phyloP scores from a whole-genome alignment of 768 basidiomycete species.

The Suillus ampliporus region DNA sequence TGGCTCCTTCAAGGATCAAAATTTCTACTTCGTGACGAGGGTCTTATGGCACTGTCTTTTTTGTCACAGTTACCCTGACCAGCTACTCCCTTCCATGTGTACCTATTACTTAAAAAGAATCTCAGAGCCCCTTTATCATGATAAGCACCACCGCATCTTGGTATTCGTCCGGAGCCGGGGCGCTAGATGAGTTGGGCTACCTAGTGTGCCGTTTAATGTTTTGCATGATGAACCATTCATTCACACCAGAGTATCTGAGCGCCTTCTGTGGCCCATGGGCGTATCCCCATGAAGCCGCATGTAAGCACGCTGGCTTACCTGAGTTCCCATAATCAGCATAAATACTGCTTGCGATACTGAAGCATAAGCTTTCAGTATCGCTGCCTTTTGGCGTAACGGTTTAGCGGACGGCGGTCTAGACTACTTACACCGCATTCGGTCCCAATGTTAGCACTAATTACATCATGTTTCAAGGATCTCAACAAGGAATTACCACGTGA shows the following conservation, averaged over 20 bases:
- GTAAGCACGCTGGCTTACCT: no score
- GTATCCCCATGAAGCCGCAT: neutral
- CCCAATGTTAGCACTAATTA: neutral
- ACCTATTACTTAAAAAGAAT: conserved; percentile 6
- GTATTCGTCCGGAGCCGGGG: neutral
- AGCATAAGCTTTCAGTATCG: no score
- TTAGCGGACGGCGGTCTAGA: no score
- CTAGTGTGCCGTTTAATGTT: conserved; percentile 18
- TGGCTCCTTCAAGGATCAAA: conserved; percentile 54
- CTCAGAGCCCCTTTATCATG: conserved; percentile 8
- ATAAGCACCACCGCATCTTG: neutral
- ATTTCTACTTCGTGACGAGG: conserved; percentile 52
- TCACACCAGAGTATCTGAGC: conserved; percentile 96
- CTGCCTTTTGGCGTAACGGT: no score
- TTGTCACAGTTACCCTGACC: conserved; percentile 97
- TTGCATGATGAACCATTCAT: conserved; percentile 62
- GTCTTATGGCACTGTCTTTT: conserved; percentile 58
- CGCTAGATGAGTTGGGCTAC: conserved; percentile 25
- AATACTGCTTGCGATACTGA: no score
- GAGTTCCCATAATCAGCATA: no score
- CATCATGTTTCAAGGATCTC: conserved; percentile 53
- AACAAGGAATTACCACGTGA: conserved; percentile 91
- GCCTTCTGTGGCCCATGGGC: conserved; percentile 42
- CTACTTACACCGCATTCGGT: no score
- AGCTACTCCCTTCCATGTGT: conserved; percentile 35